Conservation (phyloP, 331 rosid species). For the Cydonia oblonga region DNA sequence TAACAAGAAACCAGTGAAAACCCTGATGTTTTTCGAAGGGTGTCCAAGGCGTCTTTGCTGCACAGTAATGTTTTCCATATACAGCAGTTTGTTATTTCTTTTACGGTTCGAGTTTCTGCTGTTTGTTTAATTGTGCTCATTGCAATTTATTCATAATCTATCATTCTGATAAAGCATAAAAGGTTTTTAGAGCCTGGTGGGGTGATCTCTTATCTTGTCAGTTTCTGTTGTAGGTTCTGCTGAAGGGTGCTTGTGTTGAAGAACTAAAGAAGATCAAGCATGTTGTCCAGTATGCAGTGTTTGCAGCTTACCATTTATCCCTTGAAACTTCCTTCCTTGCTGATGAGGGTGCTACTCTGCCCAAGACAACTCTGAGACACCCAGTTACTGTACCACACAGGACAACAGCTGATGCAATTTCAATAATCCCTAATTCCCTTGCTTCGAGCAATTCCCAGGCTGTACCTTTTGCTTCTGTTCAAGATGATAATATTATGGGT, state of each 20-base stretch:
- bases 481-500: slow-evolving; percentile 20
- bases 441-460: slow-evolving; percentile 25
- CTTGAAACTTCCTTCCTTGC: slow-evolving; percentile 97
- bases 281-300: slow-evolving; percentile 80
- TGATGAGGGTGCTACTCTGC: slow-evolving; percentile 97
- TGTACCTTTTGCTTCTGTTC: slow-evolving; percentile 28
- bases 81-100: neutral
- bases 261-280: slow-evolving; percentile 85
- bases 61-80: slow-evolving; percentile 52
- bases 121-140: neutral
- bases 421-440: slow-evolving; percentile 19
- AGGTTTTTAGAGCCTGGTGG: neutral
- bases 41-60: slow-evolving; percentile 96
- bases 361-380: slow-evolving; percentile 39
- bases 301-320: slow-evolving; percentile 98
- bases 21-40: slow-evolving; percentile 95
- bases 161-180: neutral
- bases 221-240: slow-evolving; percentile 56
- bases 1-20: slow-evolving; percentile 65
- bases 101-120: neutral
- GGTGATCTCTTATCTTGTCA: slow-evolving; percentile 15
- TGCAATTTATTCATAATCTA: neutral
- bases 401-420: slow-evolving; percentile 24
- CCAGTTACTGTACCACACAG: slow-evolving; percentile 27
- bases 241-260: slow-evolving; percentile 64